These are phyloP conservation scores for Sicyos edulis DNA, from an alignment of 306 rosid genomes.

Conservation along the genomic window DNA sequence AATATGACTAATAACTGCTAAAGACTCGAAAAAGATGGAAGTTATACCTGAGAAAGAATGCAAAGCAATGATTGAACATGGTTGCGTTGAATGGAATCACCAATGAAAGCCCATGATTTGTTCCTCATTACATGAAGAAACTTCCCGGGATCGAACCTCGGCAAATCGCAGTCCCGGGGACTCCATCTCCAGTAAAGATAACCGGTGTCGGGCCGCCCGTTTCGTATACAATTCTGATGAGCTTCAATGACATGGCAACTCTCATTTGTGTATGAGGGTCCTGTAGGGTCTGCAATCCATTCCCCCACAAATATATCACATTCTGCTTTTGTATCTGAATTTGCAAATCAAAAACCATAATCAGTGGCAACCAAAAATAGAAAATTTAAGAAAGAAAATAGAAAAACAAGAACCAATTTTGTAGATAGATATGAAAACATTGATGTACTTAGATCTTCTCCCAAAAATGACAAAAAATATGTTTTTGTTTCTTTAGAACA, in stretches of 20 bases:
- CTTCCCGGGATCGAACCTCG: conserved; percentile 46
- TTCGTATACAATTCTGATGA: conserved; percentile 75
- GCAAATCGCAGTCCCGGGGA: conserved; percentile 53
- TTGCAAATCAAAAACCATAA: not conserved
- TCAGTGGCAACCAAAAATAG: not conserved
- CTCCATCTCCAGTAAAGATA: conserved; percentile 77
- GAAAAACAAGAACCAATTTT: not conserved
- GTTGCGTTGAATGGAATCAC: conserved; percentile 82
- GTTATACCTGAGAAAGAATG: conserved; percentile 63
- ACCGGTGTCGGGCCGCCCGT: conserved; percentile 70
- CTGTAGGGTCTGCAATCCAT: conserved; percentile 59
- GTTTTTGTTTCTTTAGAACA: not conserved
- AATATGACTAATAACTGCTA: not conserved
- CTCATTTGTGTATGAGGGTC: conserved; percentile 59
- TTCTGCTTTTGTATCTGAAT: conserved; percentile 22
- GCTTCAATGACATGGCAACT: conserved; percentile 57
- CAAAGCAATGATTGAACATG: conserved; percentile 74
- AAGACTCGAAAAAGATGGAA: not conserved
- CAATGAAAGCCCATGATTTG: conserved; percentile 62
- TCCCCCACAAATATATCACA: conserved; percentile 74
- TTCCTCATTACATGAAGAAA: conserved; percentile 63
- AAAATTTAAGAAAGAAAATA: not conserved
- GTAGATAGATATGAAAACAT: not conserved
- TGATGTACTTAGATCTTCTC: not conserved
- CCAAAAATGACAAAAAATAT: conserved; percentile 7